Conservation (phyloP, 768 basidiomycete species). For the Mycena amicta region DNA sequence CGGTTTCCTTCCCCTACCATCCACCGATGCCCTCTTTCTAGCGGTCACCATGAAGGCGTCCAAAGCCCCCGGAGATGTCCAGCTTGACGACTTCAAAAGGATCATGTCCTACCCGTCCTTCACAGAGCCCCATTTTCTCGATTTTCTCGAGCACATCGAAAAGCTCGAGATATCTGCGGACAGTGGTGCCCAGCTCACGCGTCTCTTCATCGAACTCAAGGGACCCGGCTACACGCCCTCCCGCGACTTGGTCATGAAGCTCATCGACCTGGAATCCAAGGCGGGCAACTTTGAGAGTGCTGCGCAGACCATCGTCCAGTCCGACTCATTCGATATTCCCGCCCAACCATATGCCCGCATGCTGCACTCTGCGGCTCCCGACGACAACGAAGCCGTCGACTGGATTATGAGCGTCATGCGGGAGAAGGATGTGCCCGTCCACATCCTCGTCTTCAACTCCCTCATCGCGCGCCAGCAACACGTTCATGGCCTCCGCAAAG, state of each 20-base stretch:
- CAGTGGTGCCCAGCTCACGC: conserved; percentile 20
- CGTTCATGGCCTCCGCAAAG: conserved; percentile 33
- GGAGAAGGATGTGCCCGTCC: conserved; percentile 37
- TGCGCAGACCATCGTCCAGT: conserved; percentile 27
- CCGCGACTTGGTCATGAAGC: conserved; percentile 35
- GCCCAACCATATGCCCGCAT: conserved; percentile 41
- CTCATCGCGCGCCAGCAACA: conserved; percentile 44
- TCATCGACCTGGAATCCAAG: conserved; percentile 40
- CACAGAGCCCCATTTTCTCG: conserved; percentile 31
- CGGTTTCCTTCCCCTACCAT: conserved; percentile 38
- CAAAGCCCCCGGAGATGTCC: conserved; percentile 17
- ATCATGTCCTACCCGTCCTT: conserved; percentile 28
- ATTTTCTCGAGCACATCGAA: conserved; percentile 27
- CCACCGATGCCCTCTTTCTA: conserved; percentile 44
- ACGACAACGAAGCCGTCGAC: conserved; percentile 33
- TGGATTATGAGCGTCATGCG: conserved; percentile 43
- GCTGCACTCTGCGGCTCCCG: conserved; percentile 33
- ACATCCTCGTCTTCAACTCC: conserved; percentile 49
- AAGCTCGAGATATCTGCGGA: conserved; percentile 19
- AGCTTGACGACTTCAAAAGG: conserved; percentile 22
- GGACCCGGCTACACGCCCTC: conserved; percentile 29
- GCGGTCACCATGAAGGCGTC: conserved; percentile 33
- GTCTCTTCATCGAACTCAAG: conserved; percentile 27
- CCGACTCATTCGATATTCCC: conserved; percentile 15
- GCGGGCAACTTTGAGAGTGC: conserved; percentile 35